Evolutionary conservation across 352 stramenopile genomes (phyloP).

Genomic region (Pythium oligandrum): DNA sequence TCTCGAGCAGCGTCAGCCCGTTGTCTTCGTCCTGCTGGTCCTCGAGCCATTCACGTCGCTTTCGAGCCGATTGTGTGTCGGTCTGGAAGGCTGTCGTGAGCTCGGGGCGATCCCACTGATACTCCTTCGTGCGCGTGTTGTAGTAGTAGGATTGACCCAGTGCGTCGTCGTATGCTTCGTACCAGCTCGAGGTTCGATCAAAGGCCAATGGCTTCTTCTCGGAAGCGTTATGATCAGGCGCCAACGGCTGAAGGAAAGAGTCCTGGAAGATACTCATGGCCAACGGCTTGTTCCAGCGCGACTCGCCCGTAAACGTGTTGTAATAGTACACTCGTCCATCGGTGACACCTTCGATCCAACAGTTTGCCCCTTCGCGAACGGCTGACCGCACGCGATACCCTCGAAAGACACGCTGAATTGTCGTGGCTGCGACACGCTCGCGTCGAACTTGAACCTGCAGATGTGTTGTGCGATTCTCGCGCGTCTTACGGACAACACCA

Average conservation of each 20-base stretch:
- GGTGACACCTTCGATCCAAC: conserved; percentile 61
- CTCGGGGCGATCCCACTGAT: conserved; percentile 63
- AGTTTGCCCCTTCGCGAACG: conserved; percentile 64
- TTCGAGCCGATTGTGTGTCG: conserved; percentile 35
- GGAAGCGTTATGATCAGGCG: not conserved
- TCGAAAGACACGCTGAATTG: conserved; percentile 80
- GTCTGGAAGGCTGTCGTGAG: conserved; percentile 28
- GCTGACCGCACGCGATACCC: conserved; percentile 69
- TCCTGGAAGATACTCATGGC: conserved; percentile 79
- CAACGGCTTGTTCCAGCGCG: conserved; percentile 51
- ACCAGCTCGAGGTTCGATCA: conserved; percentile 34
- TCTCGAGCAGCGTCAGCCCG: conserved; percentile 25
- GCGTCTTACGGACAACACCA: conserved; percentile 76
- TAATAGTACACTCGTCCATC: conserved; percentile 60
- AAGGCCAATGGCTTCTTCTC: no score
- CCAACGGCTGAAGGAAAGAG: conserved; percentile 32
- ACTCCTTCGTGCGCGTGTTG: conserved; percentile 67
- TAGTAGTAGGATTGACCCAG: conserved; percentile 74
- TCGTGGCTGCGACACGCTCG: conserved; percentile 50
- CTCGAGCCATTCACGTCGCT: conserved; percentile 39
- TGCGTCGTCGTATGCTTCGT: conserved; percentile 69
- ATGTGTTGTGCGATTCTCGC: conserved; percentile 47
- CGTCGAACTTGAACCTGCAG: conserved; percentile 72
- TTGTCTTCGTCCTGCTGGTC: conserved; percentile 35
- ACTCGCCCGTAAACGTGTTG: conserved; percentile 74